phyloP scores from a whole-genome alignment of 345 rosid species.

The Bruguiera parviflora region DNA sequence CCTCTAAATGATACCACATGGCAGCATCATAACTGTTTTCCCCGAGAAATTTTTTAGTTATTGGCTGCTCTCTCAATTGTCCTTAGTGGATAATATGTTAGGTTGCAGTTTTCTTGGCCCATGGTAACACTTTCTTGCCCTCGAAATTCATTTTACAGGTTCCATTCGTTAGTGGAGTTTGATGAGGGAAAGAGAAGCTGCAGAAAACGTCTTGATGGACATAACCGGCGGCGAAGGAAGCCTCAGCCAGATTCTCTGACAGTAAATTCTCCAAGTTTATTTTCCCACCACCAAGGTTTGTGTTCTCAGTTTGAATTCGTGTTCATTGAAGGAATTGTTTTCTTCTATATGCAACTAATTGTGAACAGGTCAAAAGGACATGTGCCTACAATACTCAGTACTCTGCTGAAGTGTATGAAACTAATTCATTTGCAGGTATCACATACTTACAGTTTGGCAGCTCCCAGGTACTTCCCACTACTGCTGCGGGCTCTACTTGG shows the following conservation, averaged over 20 bases:
- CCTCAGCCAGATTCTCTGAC: conserved; percentile 52
- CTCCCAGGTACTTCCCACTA: conserved; percentile 36
- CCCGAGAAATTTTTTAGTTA: neutral
- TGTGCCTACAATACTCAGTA: too few species aligned
- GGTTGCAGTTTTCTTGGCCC: neutral
- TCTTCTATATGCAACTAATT: too few species aligned
- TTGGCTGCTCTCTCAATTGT: neutral
- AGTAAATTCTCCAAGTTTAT: conserved; percentile 38
- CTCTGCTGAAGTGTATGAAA: neutral
- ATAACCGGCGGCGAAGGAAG: conserved; percentile 69
- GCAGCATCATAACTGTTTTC: neutral
- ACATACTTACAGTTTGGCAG: conserved; percentile 41
- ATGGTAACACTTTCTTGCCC: neutral
- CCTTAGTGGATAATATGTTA: neutral
- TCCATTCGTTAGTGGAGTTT: conserved; percentile 70
- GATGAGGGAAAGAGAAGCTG: conserved; percentile 80
- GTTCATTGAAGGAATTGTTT: neutral
- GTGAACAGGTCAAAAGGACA: neutral
- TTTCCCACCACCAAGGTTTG: conserved; percentile 49
- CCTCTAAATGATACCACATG: neutral
- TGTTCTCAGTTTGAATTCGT: conserved; percentile 1
- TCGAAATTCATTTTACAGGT: conserved; percentile 33
- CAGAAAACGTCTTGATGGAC: conserved; percentile 77
- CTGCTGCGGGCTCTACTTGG: conserved; percentile 41
- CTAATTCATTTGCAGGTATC: conserved; percentile 34